A percentile compares a stretch with the other conserved stretches of the same genome.
Conservation (phyloP, 2,329 filamentous ascomycete species). For the Tolypocladium album region DNA sequence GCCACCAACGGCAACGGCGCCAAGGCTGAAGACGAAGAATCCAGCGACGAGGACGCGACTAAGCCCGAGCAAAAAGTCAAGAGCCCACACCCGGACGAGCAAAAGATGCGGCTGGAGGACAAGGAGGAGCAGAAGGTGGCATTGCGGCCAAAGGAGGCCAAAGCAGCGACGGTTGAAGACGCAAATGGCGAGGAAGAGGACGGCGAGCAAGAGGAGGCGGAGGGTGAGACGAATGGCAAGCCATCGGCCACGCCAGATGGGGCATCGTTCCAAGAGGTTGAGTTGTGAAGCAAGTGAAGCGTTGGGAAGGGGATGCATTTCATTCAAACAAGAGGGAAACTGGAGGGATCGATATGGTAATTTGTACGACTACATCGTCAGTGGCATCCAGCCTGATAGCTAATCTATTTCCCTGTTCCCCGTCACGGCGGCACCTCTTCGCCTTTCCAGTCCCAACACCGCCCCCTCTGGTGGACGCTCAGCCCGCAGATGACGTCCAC, state of each 20-base stretch:
- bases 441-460: constrained; percentile 60
- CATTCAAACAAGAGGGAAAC: too few species aligned
- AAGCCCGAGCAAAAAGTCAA: constrained; percentile 26
- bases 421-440: constrained; percentile 48
- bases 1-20: constrained; percentile 14
- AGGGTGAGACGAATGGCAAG: constrained; percentile 24
- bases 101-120: constrained; percentile 46
- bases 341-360: not conserved
- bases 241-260: constrained; percentile 40
- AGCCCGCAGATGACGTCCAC: constrained; percentile 45
- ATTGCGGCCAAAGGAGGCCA: constrained; percentile 25
- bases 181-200: constrained; percentile 18
- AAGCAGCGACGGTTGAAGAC: constrained; percentile 15
- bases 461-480: constrained; percentile 41
- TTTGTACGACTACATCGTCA: not conserved
- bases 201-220: constrained; percentile 21
- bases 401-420: not conserved
- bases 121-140: constrained; percentile 43
- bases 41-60: constrained; percentile 7
- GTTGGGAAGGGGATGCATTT: not conserved
- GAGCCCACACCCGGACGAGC: constrained; percentile 31
- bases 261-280: constrained; percentile 54
- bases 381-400: not conserved
- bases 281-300: constrained; percentile 29
- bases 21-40: constrained; percentile 8